Percentiles rank a stretch among this genome's conserved stretches.
phyloP scores from a whole-genome alignment of 164 flowering plant species.

The Tetracentron sinense region DNA sequence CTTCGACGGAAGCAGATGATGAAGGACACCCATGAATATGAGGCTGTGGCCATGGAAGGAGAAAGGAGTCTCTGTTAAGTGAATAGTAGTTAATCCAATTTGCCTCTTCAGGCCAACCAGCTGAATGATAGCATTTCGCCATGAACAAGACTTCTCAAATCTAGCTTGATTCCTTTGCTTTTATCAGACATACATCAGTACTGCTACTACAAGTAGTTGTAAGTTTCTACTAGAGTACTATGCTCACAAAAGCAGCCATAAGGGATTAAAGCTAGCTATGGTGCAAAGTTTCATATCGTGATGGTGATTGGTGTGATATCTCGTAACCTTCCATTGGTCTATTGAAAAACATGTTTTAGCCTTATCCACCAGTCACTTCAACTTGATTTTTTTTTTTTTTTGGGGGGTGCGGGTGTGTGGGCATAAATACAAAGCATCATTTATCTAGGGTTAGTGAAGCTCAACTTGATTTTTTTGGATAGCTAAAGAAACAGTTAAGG shows the following conservation, averaged over 20 bases:
- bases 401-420: neutral
- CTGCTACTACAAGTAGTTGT: slow-evolving; percentile 19
- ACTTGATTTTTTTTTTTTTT: neutral
- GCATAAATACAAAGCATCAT: neutral
- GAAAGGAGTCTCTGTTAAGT: slow-evolving; percentile 11
- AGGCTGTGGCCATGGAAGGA: slow-evolving; percentile 19
- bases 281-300: too few species aligned
- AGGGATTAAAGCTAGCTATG: too few species aligned
- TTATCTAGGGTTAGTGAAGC: too few species aligned
- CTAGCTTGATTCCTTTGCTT: too few species aligned
- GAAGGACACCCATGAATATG: slow-evolving; percentile 26
- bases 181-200: slow-evolving; percentile 3
- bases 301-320: too few species aligned
- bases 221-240: slow-evolving; percentile 24
- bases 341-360: slow-evolving; percentile 25
- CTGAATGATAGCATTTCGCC: slow-evolving; percentile 24
- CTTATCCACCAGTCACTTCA: slow-evolving; percentile 28
- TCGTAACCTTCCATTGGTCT: slow-evolving; percentile 14
- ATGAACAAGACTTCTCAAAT: slow-evolving; percentile 9
- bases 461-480: too few species aligned
- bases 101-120: slow-evolving; percentile 27
- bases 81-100: slow-evolving; percentile 13
- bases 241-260: slow-evolving; percentile 17
- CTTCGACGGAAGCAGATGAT: slow-evolving; percentile 22
- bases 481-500: too few species aligned